Conservation (phyloP, 2,329 filamentous ascomycete genomes). For the Reticulascus tulasneorum region DNA sequence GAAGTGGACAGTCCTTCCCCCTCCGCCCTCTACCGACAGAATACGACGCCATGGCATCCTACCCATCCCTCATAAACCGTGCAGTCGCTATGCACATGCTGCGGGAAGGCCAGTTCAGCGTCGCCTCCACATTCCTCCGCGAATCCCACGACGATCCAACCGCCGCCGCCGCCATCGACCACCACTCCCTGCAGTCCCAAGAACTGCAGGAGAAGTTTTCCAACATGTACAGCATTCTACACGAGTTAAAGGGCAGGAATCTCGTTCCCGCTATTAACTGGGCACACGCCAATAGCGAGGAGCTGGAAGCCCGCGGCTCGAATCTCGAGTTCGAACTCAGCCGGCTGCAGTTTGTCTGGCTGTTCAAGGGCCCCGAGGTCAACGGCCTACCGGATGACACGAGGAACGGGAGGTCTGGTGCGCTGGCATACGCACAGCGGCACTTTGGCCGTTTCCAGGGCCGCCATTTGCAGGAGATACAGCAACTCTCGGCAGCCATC, state of each 20-base stretch:
- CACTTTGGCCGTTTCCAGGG: conserved; percentile 72
- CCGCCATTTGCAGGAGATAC: conserved; percentile 74
- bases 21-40: conserved; percentile 67
- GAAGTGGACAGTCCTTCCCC: conserved; percentile 27
- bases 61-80: conserved; percentile 77
- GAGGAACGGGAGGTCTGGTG: conserved; percentile 55
- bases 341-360: conserved; percentile 83
- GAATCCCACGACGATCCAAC: conserved; percentile 53
- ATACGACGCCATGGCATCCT: conserved; percentile 73
- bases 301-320: conserved; percentile 77
- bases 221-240: conserved; percentile 86
- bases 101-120: conserved; percentile 87
- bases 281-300: conserved; percentile 67
- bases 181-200: conserved; percentile 57
- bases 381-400: conserved; percentile 52
- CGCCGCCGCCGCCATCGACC: conserved; percentile 31
- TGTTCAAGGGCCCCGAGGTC: conserved; percentile 63
- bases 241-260: conserved; percentile 70
- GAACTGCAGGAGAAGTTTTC: conserved; percentile 77
- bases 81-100: conserved; percentile 92
- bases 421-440: conserved; percentile 69
- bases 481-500: conserved; percentile 77
- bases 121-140: conserved; percentile 78
- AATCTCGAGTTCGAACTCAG: conserved; percentile 94
- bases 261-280: conserved; percentile 81